Conservation (phyloP, 495 filamentous ascomycete species). For the Echria macrotheca region DNA sequence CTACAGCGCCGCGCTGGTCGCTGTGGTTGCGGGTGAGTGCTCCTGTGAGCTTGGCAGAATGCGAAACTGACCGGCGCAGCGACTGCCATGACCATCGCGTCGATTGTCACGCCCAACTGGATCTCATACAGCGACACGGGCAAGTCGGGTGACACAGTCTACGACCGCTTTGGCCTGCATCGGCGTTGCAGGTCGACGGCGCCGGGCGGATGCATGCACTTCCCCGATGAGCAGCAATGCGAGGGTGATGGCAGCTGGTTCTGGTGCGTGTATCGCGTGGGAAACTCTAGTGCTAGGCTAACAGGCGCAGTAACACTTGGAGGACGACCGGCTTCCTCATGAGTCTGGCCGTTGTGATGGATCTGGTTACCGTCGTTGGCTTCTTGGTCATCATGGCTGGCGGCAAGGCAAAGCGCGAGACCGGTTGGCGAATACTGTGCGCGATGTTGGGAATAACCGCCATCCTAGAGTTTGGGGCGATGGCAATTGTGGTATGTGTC, state of each 20-base stretch:
- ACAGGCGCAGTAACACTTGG: too few relatives aligned
- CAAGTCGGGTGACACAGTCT: constrained; percentile 46
- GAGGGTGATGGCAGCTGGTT: constrained; percentile 74
- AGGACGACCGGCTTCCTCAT: constrained; percentile 80
- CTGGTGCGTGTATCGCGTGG: constrained; percentile 90
- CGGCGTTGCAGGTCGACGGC: constrained; percentile 58
- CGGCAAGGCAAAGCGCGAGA: constrained; percentile 67
- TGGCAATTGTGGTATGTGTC: constrained; percentile 68
- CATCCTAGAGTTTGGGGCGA: constrained; percentile 58
- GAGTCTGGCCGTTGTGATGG: constrained; percentile 69
- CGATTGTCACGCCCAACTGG: constrained; percentile 75
- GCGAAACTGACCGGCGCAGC: constrained; percentile 42
- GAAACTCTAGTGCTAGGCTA: too few relatives aligned
- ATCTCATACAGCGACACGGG: constrained; percentile 63
- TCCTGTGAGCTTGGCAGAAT: not conserved
- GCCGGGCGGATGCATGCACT: constrained; percentile 35
- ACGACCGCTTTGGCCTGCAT: constrained; percentile 74
- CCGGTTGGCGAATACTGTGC: constrained; percentile 71
- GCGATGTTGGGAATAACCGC: constrained; percentile 57
- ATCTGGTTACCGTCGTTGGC: constrained; percentile 68
- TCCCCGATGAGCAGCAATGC: constrained; percentile 60
- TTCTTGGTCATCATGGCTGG: constrained; percentile 71
- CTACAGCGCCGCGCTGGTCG: constrained; percentile 51
- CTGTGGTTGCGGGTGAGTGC: constrained; percentile 56
- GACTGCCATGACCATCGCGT: constrained; percentile 67